These are phyloP conservation scores for Fonsecaea nubica DNA, from an alignment of 2,329 filamentous ascomycete species.

Conservation along the genomic window DNA sequence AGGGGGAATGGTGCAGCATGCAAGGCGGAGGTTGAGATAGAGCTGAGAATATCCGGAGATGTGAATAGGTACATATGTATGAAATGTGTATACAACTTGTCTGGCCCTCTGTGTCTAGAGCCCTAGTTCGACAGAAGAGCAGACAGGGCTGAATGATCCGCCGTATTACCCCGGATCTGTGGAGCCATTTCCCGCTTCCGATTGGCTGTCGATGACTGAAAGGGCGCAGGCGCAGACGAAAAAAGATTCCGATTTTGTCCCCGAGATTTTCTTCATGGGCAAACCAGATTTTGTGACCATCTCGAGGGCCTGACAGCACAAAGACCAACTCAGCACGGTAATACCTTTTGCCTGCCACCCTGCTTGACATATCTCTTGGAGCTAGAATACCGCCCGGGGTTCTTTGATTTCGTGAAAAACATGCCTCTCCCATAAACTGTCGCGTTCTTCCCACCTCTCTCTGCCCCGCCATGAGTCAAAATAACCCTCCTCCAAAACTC, in stretches of 20 bases:
- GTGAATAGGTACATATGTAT: too few relatives aligned
- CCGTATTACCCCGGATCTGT: not conserved
- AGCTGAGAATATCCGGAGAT: too few relatives aligned
- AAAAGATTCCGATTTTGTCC: conserved; percentile 17
- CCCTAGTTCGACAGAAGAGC: not conserved
- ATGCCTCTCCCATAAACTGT: conserved; percentile 13
- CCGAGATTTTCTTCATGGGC: conserved; percentile 1
- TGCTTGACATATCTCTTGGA: not conserved
- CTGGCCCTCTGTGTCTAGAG: too few relatives aligned
- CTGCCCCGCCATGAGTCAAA: conserved; percentile 32
- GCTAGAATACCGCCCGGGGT: not conserved
- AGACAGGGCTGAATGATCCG: conserved; percentile 1
- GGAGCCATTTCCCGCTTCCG: too few relatives aligned
- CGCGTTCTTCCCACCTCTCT: not conserved
- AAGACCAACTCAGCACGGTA: not conserved
- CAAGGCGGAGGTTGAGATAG: too few relatives aligned
- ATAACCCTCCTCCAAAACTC: conserved; percentile 25
- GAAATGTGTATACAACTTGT: too few relatives aligned
- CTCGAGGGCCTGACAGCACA: not conserved
- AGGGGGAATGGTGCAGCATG: conserved; percentile 18
- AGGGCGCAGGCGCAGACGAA: conserved; percentile 8
- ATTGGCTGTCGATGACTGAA: conserved; percentile 9
- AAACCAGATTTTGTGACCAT: not conserved
- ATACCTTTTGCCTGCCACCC: conserved; percentile 12
- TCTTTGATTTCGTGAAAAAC: not conserved